phyloP scores from a whole-genome alignment of 768 basidiomycete species.

The Suillus clintonianus region DNA sequence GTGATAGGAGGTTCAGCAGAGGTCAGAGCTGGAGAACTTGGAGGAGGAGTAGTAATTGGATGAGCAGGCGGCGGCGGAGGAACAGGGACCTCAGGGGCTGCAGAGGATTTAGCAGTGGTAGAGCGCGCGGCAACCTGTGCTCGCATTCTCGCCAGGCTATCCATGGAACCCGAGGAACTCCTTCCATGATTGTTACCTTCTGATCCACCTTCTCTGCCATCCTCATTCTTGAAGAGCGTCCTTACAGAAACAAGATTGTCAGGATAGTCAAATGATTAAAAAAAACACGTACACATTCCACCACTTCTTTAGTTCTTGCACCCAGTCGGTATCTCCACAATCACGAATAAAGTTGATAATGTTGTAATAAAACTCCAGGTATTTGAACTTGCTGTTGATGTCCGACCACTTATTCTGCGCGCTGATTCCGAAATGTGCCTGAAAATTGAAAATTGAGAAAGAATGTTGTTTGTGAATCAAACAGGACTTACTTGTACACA shows the following conservation, averaged over 20 bases:
- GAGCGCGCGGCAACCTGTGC: too few species aligned
- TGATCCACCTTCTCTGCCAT: neutral
- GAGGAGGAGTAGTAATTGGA: too few species aligned
- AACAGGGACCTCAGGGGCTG: too few species aligned
- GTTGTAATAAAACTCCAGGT: slow-evolving; percentile 6
- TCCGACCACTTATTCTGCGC: slow-evolving; percentile 6
- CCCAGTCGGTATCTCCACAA: slow-evolving; percentile 1
- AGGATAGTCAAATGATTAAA: neutral
- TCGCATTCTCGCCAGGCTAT: too few species aligned
- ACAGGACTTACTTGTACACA: neutral
- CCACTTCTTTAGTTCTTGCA: neutral
- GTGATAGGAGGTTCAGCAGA: too few species aligned
- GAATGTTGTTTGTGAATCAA: neutral
- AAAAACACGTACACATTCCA: slow-evolving; percentile 5
- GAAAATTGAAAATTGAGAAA: neutral
- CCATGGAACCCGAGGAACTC: too few species aligned
- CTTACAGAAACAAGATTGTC: neutral
- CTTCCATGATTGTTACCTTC: too few species aligned
- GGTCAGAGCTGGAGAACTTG: too few species aligned
- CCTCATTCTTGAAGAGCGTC: neutral
- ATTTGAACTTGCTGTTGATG: slow-evolving; percentile 7
- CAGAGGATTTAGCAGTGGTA: too few species aligned
- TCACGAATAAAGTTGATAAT: neutral
- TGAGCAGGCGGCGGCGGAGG: too few species aligned
- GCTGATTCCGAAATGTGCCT: slow-evolving; percentile 13